Base-by-base conservation (phyloP, 2,329 filamentous ascomycete species). In the Canariomyces notabilis region DNA sequence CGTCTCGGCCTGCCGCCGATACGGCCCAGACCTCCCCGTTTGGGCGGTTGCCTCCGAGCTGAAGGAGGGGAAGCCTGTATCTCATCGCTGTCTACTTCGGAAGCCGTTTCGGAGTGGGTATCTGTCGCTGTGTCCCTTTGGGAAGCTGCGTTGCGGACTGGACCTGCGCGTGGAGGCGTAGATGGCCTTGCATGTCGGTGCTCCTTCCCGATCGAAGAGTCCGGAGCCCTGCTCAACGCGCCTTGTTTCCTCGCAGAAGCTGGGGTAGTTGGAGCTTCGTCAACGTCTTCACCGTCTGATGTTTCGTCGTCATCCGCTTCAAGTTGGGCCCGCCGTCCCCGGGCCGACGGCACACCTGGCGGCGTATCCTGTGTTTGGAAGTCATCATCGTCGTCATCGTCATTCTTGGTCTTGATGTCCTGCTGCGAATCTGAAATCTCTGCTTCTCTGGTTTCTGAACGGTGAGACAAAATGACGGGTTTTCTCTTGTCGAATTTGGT, bases 311-410 rank as follows among this genome's bases (percentile, higher is more conserved):
- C 38, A 18, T 56, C 50, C 36, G 35, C 29, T 5, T 26, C 20
- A 6, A 21, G n/a, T n/a, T 20, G 5, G 33, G 39, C 19, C 40
- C 46, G 41, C 37, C 49, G 52, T 20, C 59, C 65, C 35, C 55
- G 50, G 22, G 57, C 54, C 11, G 63, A 55, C 37, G 31, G 15
- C 51, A 54, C 33, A 34, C 63, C 63, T 12, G 70, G 67, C 3
- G 74, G 74, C 1, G 73, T 75, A 16, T 66, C 61, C 49, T 76
- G 75, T 6, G 76, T 63, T 51, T 78, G 70, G 38, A 77, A 78
- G 45, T 75, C 74, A 36, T 72, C 71, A 9, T 73, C 68, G 4
- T 64, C 64, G 16, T 64, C 59, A 9, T 73, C 68, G 4, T 64
- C 64, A 15, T 64, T 59, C n/a, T 52, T 50, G 5, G 46, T 40